Percentiles rank a stretch among this genome's conserved stretches.
Conservation (phyloP, 1,284 basidiomycete genomes). For the Cyathus pygmaeus region DNA sequence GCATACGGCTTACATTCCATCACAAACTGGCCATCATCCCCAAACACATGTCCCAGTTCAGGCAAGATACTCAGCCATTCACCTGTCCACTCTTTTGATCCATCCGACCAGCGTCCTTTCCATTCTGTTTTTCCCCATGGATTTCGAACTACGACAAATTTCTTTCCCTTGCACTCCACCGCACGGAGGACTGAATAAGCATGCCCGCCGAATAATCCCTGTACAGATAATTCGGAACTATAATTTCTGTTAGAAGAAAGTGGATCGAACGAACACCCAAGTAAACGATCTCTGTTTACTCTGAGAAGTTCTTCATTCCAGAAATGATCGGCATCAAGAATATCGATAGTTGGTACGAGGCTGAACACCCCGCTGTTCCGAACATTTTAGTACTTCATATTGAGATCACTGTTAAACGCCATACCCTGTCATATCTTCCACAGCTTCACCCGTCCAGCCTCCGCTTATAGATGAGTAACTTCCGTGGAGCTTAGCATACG, state of each 20-base stretch:
- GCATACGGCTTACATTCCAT: slow-evolving; percentile 61
- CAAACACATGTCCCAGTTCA: slow-evolving; percentile 53
- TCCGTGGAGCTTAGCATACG: slow-evolving; percentile 65
- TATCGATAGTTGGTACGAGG: slow-evolving; percentile 55
- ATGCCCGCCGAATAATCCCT: slow-evolving; percentile 55
- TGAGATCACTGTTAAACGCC: too few relatives aligned
- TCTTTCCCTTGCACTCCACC: slow-evolving; percentile 57
- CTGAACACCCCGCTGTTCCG: slow-evolving; percentile 53
- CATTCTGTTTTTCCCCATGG: slow-evolving; percentile 65
- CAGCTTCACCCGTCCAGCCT: slow-evolving; percentile 56
- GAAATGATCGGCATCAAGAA: slow-evolving; percentile 55
- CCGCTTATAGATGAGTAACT: slow-evolving; percentile 56
- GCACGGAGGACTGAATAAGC: slow-evolving; percentile 64
- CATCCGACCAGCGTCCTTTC: slow-evolving; percentile 66
- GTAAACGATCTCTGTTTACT: slow-evolving; percentile 60
- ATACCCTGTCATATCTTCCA: slow-evolving; percentile 65
- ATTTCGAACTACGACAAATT: slow-evolving; percentile 63
- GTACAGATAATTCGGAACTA: slow-evolving; percentile 32
- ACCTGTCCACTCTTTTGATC: slow-evolving; percentile 63
- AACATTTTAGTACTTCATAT: background rate
- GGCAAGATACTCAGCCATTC: slow-evolving; percentile 57
- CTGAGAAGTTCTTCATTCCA: slow-evolving; percentile 55
- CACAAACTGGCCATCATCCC: slow-evolving; percentile 65
- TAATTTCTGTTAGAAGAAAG: slow-evolving; percentile 38
- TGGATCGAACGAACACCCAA: slow-evolving; percentile 53